Evolutionary conservation across 2,329 filamentous ascomycete species (phyloP).

Genomic region (Lachnellula arida): DNA sequence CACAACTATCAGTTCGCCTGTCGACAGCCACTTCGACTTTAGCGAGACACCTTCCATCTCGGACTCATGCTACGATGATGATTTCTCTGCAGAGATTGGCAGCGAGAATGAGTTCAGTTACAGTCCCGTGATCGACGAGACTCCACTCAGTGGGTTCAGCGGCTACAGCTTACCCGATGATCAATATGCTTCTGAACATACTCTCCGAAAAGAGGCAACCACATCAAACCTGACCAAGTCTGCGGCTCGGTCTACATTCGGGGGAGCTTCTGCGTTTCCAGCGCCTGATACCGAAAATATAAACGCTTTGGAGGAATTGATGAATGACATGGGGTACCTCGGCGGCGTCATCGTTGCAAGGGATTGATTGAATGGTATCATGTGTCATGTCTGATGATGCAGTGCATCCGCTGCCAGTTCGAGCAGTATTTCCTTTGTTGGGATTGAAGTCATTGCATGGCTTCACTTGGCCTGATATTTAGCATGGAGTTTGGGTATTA

Average conservation of each 20-base stretch:
- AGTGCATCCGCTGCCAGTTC: conserved; percentile 1
- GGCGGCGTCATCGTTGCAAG: conserved; percentile 39
- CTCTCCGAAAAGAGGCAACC: conserved; percentile 10
- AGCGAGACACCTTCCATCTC: conserved; percentile 17
- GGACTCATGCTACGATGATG: conserved; percentile 23
- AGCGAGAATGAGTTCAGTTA: conserved; percentile 25
- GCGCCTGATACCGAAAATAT: conserved; percentile 17
- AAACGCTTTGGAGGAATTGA: conserved; percentile 42
- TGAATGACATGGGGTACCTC: conserved; percentile 48
- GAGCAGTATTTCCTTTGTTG: conserved; percentile 1
- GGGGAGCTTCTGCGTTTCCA: conserved; percentile 22
- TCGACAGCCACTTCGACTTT: conserved; percentile 24
- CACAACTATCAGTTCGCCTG: conserved; percentile 23
- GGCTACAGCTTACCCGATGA: conserved; percentile 24
- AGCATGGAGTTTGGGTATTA: conserved; percentile 14
- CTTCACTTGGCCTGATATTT: conserved; percentile 5
- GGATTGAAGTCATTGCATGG: neutral
- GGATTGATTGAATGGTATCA: neutral
- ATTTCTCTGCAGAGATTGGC: conserved; percentile 17
- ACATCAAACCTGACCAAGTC: conserved; percentile 5
- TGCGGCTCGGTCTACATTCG: conserved; percentile 9
- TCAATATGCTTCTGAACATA: conserved; percentile 18
- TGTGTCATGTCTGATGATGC: neutral
- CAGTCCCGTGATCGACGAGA: conserved; percentile 13
- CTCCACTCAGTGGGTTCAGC: conserved; percentile 13